phyloP scores from a whole-genome alignment of 129 eudicot species.

The Oenanthe sinensis region DNA sequence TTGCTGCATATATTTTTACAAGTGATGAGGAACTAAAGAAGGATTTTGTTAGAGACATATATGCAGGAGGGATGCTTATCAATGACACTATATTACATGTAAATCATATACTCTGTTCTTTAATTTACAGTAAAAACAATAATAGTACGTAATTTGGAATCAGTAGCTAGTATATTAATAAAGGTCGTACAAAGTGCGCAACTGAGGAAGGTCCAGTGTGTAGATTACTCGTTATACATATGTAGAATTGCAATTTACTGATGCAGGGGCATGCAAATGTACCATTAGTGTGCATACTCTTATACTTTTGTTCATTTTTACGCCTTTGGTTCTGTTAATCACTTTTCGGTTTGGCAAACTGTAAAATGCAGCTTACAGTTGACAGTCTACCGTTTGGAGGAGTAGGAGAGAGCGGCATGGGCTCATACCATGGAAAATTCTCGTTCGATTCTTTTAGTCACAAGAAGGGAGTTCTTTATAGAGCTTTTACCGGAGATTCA shows the following conservation, averaged over 20 bases:
- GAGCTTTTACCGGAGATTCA: slow-evolving; percentile 25
- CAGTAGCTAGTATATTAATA: too few species aligned
- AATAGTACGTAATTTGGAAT: too few species aligned
- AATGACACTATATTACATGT: slow-evolving; percentile 34
- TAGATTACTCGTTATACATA: too few species aligned
- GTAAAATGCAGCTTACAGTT: slow-evolving; percentile 22
- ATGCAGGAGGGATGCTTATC: slow-evolving; percentile 34
- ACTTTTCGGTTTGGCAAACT: not conserved
- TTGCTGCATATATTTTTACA: slow-evolving; percentile 33
- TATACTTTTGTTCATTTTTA: not conserved
- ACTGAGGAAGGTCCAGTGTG: not conserved
- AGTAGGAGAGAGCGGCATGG: slow-evolving; percentile 43
- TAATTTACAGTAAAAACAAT: not conserved
- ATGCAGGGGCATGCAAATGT: not conserved
- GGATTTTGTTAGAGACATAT: slow-evolving; percentile 20
- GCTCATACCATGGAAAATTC: slow-evolving; percentile 33
- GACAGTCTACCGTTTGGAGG: slow-evolving; percentile 27
- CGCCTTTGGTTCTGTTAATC: not conserved
- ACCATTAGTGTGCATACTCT: not conserved
- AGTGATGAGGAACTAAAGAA: slow-evolving; percentile 28
- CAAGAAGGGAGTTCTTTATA: slow-evolving; percentile 32
- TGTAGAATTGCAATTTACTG: not conserved
- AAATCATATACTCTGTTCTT: not conserved
- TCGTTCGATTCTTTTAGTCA: slow-evolving; percentile 35
- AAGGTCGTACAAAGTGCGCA: not conserved